Conservation (phyloP, 2,329 filamentous ascomycete species). For the Fusarium continuum region DNA sequence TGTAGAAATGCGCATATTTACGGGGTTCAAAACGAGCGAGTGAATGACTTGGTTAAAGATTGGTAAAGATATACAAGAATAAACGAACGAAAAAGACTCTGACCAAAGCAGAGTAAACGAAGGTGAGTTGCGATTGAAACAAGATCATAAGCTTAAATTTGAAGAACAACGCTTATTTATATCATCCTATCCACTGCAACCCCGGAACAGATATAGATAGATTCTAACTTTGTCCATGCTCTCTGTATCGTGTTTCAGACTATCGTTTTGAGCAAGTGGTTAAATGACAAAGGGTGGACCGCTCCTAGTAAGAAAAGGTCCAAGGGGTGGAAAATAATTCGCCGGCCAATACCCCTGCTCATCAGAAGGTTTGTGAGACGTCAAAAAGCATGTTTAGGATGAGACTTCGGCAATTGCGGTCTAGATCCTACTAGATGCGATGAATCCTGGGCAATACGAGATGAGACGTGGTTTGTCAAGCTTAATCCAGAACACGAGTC, state of each 20-base stretch:
- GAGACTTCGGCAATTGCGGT: too few relatives aligned
- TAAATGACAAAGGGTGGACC: background rate
- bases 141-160: background rate
- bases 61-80: constrained; percentile 1
- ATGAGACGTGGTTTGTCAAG: background rate
- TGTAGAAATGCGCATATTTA: constrained; percentile 11
- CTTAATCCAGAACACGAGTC: too few relatives aligned
- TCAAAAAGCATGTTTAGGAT: background rate
- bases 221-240: background rate
- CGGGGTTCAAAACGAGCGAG: background rate
- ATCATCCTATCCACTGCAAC: background rate
- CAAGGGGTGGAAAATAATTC: constrained; percentile 1
- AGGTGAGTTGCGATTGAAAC: background rate
- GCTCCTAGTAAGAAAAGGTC: background rate
- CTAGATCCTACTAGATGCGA: too few relatives aligned
- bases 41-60: background rate
- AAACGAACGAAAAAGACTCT: constrained; percentile 1
- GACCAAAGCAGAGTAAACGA: constrained; percentile 14
- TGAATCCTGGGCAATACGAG: background rate
- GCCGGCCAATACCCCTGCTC: background rate
- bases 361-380: background rate
- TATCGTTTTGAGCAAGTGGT: background rate
- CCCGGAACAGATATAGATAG: background rate
- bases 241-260: background rate
- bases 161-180: background rate